Base-by-base conservation (phyloP, 1,284 basidiomycete genomes). In the Apiotrichum akiyoshidainum region DNA sequence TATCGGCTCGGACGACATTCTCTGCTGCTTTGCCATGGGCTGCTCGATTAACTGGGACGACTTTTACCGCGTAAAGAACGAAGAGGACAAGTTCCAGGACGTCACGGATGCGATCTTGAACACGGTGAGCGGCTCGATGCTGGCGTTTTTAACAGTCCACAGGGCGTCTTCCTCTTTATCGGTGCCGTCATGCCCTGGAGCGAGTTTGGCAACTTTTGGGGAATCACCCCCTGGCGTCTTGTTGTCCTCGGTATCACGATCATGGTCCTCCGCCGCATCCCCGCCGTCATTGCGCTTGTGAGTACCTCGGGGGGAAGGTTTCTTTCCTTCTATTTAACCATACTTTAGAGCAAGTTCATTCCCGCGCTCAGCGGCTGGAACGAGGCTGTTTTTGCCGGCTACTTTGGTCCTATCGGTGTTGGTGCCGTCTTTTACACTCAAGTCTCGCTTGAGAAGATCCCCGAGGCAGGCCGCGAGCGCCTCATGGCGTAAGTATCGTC, bases 1-100 rank as follows among this genome's bases (percentile, higher is more conserved):
- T 33, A 81, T 95, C 26, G 93, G 93, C 16, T 89, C 90, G 1
- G 93, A 97, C 78, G 93, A 97, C 76, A 85, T 97, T 11, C 83
- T 97, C 12, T 71, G 69, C 54, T 73, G 75, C 57, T 77, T 77
- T 58, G 65, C 72, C 21, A 72, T 72, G 3, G 76, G 76, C 39
- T 78, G 76, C 55, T 54, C 64, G 6, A 72, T 77, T 54, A 76
- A 69, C 9, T 79, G 76, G 77, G 76, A 78, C 57, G 77, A 79
- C 65, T 75, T 72, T 72, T 82, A 80, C 70, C 71, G 82, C 2
- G 67, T 80, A 33, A 71, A 81, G 52, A 81, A 79, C 5, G 81
- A 83, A 60, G 81, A 82, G 46, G 78, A 80, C 52, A 75, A 79
- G 5, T 81, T 83, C 62, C 82, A 84, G 63, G 82, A 83, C 53